These are phyloP conservation scores for Boletales sp. DNA, from an alignment of 768 basidiomycete genomes.

Conservation along the genomic window DNA sequence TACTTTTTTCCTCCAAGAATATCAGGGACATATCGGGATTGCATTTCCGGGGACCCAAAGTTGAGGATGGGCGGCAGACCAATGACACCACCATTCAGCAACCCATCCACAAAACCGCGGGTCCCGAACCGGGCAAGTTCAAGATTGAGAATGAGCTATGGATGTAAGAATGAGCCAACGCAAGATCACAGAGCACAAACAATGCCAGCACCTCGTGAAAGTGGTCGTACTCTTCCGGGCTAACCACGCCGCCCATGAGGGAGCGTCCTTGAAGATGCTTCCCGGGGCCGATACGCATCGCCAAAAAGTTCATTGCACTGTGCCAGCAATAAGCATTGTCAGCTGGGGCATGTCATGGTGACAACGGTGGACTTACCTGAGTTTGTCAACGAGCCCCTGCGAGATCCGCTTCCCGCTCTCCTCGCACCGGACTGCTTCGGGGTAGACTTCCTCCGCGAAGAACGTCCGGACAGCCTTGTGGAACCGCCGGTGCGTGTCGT, in stretches of 20 bases:
- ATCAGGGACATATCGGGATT: slow-evolving; percentile 67
- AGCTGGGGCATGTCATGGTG: neutral
- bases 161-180: neutral
- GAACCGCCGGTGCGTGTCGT: slow-evolving; percentile 67
- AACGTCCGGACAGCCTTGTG: slow-evolving; percentile 75
- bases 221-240: slow-evolving; percentile 87
- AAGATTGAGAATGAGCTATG: slow-evolving; percentile 69
- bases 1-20: slow-evolving; percentile 77
- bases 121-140: slow-evolving; percentile 83
- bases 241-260: slow-evolving; percentile 76
- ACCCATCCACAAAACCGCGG: slow-evolving; percentile 84
- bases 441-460: slow-evolving; percentile 67
- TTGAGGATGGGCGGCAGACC: slow-evolving; percentile 89
- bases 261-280: slow-evolving; percentile 81
- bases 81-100: slow-evolving; percentile 79
- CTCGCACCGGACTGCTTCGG: slow-evolving; percentile 77
- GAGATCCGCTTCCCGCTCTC: slow-evolving; percentile 84
- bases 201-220: slow-evolving; percentile 74
- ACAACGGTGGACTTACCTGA: slow-evolving; percentile 52
- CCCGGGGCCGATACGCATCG: slow-evolving; percentile 73
- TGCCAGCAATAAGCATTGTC: neutral
- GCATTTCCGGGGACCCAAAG: slow-evolving; percentile 74
- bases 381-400: slow-evolving; percentile 79
- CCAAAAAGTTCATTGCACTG: slow-evolving; percentile 62
- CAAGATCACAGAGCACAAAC: neutral